Evolutionary conservation across 768 basidiomycete genomes (phyloP), one percentile per base, ranked within the genome.

Genomic region (Fibroporia radiculosa): DNA sequence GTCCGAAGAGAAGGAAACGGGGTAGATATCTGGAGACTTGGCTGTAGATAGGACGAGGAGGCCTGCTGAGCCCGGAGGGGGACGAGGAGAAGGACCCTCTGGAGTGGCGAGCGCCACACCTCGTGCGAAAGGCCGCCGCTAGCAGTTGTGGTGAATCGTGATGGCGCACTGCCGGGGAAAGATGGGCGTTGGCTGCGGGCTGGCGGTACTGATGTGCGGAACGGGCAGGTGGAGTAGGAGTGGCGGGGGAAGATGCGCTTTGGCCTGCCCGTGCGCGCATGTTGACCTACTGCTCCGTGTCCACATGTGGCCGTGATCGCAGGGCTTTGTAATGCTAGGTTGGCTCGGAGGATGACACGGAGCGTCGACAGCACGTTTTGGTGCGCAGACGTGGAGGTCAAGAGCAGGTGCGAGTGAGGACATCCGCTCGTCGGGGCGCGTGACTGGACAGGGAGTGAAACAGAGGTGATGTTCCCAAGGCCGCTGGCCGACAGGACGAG

Each of bases 71-170:
- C 20, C 13, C n/a, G n/a, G n/a, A 6, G 16, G 34, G 34, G 34
- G 34, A 35, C 34, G 34, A 18, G 13, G 16, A 8, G 16, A 35
- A 35, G 34, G 20, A 19, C 34, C 34, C 34, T 35, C 34, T 10
- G 34, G 34, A 35, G 34, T 22, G 41, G 16, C 25, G 27, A n/a
- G 18, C n/a, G 41, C 41, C 41, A 42, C 41, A 22, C 41, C 41
- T 42, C 41, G 41, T 42, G 41, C 19, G 41, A n/a, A 18, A 11
- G 41, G 32, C 41, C 41, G 32, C 41, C 29, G 41, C 27, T n/a
- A 3, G 18, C 41, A n/a, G 8, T 18, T 12, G 28, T 29, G 20
- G 41, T 8, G 18, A 13, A 38, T 20, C 12, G 36, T 4, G 20
- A 4, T 6, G 4, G 36, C 16, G 36, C n/a, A 24, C n/a, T 7